These are phyloP conservation scores for Aureobasidium sp. DNA, from an alignment of 2,329 filamentous ascomycete genomes.

Conservation along the genomic window DNA sequence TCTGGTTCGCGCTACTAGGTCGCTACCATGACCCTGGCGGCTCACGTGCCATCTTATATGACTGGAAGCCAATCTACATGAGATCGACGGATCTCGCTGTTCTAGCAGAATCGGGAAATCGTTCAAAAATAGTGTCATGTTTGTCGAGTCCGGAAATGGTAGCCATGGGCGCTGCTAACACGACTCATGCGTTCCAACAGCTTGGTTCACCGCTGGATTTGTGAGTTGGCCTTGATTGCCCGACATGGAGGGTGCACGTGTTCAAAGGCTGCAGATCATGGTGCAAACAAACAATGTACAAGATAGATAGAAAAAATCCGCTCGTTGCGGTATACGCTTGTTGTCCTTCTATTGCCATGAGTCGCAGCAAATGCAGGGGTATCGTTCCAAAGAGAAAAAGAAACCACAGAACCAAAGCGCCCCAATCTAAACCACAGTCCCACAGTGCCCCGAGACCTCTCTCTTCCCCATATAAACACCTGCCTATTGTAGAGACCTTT, in stretches of 20 bases:
- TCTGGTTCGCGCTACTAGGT: not conserved
- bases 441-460: not conserved
- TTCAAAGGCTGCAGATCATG: not conserved
- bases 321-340: not conserved
- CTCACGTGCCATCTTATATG: not conserved
- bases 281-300: not conserved
- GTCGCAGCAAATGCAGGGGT: constrained; percentile 10
- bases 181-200: not conserved
- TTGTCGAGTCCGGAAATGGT: not conserved
- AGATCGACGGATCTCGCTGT: not conserved
- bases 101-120: not conserved
- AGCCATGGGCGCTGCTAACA: not conserved
- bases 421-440: not conserved
- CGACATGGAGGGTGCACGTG: not conserved
- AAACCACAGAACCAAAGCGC: not conserved
- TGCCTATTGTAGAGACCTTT: not conserved
- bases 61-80: not conserved
- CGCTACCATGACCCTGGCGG: constrained; percentile 1
- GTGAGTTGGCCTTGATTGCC: not conserved
- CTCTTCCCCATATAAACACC: not conserved
- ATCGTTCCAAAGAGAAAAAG: not conserved
- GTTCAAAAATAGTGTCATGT: not conserved
- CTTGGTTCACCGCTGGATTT: not conserved
- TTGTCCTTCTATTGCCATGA: constrained; percentile 7
- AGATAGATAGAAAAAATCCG: not conserved